Conservation (phyloP, 140 eudicot genomes). For the Erigeron philadelphicus region DNA sequence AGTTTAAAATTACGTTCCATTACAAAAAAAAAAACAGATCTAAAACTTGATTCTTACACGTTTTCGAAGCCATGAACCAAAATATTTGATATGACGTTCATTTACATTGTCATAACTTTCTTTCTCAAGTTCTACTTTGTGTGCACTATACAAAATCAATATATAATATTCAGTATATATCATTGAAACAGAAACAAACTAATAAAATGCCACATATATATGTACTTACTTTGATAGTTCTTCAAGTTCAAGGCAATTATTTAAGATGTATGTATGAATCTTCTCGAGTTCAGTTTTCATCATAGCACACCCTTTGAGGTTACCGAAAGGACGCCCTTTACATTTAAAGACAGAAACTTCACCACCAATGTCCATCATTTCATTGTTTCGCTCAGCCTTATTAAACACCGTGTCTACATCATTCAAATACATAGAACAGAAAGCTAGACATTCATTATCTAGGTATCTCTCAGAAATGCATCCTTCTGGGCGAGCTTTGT, state of each 20-base stretch:
- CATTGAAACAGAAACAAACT: too few species aligned
- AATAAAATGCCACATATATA: background rate
- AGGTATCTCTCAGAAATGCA: slow-evolving; percentile 7
- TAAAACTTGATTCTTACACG: slow-evolving; percentile 2
- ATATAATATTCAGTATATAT: too few species aligned
- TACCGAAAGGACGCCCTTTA: background rate
- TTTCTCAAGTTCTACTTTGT: slow-evolving; percentile 9
- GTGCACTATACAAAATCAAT: background rate
- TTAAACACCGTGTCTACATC: slow-evolving; percentile 4
- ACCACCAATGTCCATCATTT: background rate
- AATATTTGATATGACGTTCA: slow-evolving; percentile 1
- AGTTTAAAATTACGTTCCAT: too few species aligned
- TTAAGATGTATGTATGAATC: too few species aligned
- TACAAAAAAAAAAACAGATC: background rate
- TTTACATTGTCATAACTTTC: background rate
- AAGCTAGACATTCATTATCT: slow-evolving; percentile 3
- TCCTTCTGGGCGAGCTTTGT: background rate
- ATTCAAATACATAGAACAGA: slow-evolving; percentile 14
- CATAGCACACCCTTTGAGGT: too few species aligned
- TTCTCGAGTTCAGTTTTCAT: too few species aligned
- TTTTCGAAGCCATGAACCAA: slow-evolving; percentile 11
- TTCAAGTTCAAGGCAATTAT: too few species aligned
- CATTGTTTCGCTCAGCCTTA: slow-evolving; percentile 8
- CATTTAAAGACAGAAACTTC: background rate
- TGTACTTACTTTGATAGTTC: too few species aligned